Conservation (phyloP, 1,284 basidiomycete species). For the Afroboletus lepidellus region DNA sequence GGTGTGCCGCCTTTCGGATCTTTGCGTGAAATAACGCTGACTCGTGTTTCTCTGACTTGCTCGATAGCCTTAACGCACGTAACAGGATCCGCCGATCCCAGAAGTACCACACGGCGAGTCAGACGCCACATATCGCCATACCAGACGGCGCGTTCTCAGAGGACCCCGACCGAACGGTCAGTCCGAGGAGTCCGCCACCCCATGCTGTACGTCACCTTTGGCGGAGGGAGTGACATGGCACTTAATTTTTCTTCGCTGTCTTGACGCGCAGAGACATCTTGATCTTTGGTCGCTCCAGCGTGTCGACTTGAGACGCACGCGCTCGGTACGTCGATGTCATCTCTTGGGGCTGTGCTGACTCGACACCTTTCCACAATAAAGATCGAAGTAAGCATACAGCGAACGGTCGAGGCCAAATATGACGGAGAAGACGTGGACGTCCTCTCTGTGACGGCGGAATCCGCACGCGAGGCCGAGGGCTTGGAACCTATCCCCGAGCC, state of each 20-base stretch:
- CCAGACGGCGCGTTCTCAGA: neutral
- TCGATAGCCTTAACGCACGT: conserved; percentile 24
- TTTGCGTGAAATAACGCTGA: too few relatives aligned
- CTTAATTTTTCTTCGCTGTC: neutral
- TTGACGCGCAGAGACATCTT: conserved; percentile 9
- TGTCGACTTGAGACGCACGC: neutral
- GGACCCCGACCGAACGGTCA: neutral
- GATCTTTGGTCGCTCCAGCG: conserved; percentile 1
- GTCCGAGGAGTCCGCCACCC: neutral
- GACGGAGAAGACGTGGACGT: conserved; percentile 5
- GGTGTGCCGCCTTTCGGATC: conserved; percentile 10
- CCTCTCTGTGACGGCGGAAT: neutral
- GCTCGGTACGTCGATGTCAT: conserved; percentile 14
- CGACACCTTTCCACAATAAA: neutral
- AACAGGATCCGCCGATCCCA: conserved; percentile 3
- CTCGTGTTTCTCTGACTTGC: neutral
- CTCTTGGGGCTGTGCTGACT: neutral
- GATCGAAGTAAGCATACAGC: conserved; percentile 21
- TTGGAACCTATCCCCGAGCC: neutral
- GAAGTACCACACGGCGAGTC: neutral
- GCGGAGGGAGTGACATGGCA: neutral
- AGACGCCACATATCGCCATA: conserved; percentile 1
- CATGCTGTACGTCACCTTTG: conserved; percentile 5
- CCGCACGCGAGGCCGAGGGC: neutral
- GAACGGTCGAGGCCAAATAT: conserved; percentile 16